These are phyloP conservation scores for Cladosporium sp. DNA, from an alignment of 2,329 filamentous ascomycete genomes.

Conservation along the genomic window DNA sequence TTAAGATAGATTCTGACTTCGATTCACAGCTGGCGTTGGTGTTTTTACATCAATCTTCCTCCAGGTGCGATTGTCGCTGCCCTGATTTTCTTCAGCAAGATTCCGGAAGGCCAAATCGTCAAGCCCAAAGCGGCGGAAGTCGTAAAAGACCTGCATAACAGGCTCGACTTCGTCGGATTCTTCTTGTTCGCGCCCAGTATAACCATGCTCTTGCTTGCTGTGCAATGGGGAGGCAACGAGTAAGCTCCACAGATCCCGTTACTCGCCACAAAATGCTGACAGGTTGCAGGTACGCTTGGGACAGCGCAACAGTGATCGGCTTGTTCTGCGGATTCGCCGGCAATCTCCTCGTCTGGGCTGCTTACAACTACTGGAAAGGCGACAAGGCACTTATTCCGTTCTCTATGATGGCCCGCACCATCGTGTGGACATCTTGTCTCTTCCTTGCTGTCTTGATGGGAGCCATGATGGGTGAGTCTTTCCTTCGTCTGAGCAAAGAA, in stretches of 20 bases:
- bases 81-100: slow-evolving; percentile 34
- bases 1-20: not conserved
- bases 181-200: slow-evolving; percentile 37
- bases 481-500: slow-evolving; percentile 24
- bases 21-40: slow-evolving; percentile 18
- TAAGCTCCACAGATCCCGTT: slow-evolving; percentile 16
- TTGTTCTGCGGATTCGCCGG: slow-evolving; percentile 37
- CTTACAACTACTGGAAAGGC: slow-evolving; percentile 39
- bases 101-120: slow-evolving; percentile 32
- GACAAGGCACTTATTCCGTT: slow-evolving; percentile 43
- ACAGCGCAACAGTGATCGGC: slow-evolving; percentile 36
- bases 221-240: slow-evolving; percentile 40
- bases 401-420: slow-evolving; percentile 34
- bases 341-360: slow-evolving; percentile 35
- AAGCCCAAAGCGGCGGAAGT: slow-evolving; percentile 26
- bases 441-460: slow-evolving; percentile 33
- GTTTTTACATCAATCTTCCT: slow-evolving; percentile 48
- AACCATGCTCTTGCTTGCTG: slow-evolving; percentile 40
- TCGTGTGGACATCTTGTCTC: slow-evolving; percentile 42
- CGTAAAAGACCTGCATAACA: slow-evolving; percentile 31
- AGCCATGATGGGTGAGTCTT: slow-evolving; percentile 31
- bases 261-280: not conserved
- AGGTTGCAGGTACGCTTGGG: slow-evolving; percentile 33
- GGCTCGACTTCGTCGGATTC: slow-evolving; percentile 42
- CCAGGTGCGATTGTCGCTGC: slow-evolving; percentile 42